phyloP scores from a whole-genome alignment of 176 grass and related monocot genomes.

The Tillandsia leiboldiana region DNA sequence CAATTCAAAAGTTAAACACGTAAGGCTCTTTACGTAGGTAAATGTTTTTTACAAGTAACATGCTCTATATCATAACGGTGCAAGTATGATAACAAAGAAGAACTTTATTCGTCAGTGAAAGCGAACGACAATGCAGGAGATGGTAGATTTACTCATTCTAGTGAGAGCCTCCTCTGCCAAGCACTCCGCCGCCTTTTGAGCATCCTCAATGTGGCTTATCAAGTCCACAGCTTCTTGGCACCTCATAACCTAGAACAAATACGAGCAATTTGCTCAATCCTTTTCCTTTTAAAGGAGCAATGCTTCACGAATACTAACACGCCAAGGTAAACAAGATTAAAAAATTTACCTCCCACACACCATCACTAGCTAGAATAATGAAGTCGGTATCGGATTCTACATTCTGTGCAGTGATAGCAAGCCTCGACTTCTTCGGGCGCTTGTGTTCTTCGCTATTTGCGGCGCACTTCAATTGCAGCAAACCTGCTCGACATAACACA shows the following conservation, averaged over 20 bases:
- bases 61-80: background rate
- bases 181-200: constrained; percentile 30
- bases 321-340: background rate
- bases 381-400: constrained; percentile 22
- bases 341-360: constrained; percentile 22
- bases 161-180: constrained; percentile 27
- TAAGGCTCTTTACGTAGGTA: too few species aligned
- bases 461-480: constrained; percentile 14
- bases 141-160: constrained; percentile 27
- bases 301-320: background rate
- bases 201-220: constrained; percentile 19
- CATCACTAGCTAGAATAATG: constrained; percentile 25
- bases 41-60: too few species aligned
- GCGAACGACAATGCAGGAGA: constrained; percentile 21
- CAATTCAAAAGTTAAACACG: too few species aligned
- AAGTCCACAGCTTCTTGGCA: constrained; percentile 27
- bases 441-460: constrained; percentile 5
- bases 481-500: constrained; percentile 6
- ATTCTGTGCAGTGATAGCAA: constrained; percentile 13
- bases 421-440: background rate
- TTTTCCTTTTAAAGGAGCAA: background rate
- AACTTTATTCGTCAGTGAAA: background rate
- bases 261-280: background rate
- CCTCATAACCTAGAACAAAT: constrained; percentile 16
- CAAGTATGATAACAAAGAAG: background rate